phyloP scores from a whole-genome alignment of 345 rosid genomes.

The Stellera chamaejasme region DNA sequence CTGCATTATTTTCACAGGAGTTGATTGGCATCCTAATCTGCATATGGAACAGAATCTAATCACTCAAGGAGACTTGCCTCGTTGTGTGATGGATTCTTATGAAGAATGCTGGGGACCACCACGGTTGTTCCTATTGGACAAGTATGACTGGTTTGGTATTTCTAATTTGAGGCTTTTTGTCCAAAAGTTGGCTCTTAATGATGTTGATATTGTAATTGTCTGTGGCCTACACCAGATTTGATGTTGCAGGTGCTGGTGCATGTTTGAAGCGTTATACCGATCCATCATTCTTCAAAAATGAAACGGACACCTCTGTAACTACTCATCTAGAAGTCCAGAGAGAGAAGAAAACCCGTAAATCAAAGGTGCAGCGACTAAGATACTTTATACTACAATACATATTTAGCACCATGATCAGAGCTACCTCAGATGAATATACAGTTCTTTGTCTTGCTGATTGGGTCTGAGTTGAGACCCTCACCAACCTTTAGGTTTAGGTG shows the following conservation, averaged over 20 bases:
- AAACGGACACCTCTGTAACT: constrained; percentile 28
- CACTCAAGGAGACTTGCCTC: constrained; percentile 75
- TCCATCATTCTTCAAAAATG: constrained; percentile 74
- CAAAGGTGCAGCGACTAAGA: constrained; percentile 35
- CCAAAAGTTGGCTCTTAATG: constrained; percentile 4
- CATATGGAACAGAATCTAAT: constrained; percentile 52
- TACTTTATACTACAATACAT: background rate
- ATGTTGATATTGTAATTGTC: constrained; percentile 9
- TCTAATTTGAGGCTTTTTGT: background rate
- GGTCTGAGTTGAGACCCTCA: no score
- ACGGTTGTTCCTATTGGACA: constrained; percentile 71
- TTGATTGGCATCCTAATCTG: constrained; percentile 74
- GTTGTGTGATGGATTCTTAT: constrained; percentile 92
- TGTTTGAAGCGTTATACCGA: constrained; percentile 92
- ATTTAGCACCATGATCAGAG: no score
- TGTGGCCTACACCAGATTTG: constrained; percentile 44
- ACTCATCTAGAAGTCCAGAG: constrained; percentile 40
- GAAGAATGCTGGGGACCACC: constrained; percentile 91
- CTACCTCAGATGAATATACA: no score
- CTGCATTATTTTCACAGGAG: constrained; percentile 31
- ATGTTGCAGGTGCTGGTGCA: constrained; percentile 93
- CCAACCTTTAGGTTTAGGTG: no score
- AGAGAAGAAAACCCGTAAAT: constrained; percentile 67
- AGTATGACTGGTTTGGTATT: constrained; percentile 39
- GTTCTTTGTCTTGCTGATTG: no score